phyloP scores from a whole-genome alignment of 2,329 filamentous ascomycete species.

The Chrysosporium keratinophilum region DNA sequence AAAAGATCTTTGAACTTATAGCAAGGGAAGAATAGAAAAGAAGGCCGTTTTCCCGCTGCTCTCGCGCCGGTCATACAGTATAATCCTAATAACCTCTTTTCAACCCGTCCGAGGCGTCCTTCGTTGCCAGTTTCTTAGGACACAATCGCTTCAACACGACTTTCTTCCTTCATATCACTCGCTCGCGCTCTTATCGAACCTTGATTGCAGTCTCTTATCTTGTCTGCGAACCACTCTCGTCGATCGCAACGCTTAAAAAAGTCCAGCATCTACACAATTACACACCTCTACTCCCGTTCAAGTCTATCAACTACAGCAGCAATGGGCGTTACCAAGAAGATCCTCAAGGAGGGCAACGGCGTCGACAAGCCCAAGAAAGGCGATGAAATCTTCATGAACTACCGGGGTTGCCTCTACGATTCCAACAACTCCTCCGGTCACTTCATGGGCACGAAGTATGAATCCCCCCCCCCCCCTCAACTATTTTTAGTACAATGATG shows the following conservation, averaged over 20 bases:
- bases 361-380: slow-evolving; percentile 52
- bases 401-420: slow-evolving; percentile 80
- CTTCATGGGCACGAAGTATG: slow-evolving; percentile 59
- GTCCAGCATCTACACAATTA: not conserved
- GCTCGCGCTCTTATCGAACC: not conserved
- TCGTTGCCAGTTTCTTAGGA: not conserved
- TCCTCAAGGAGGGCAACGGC: slow-evolving; percentile 51
- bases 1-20: not conserved
- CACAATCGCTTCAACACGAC: not conserved
- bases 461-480: slow-evolving; percentile 14
- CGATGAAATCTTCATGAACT: slow-evolving; percentile 75
- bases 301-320: not conserved
- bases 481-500: not conserved
- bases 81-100: not conserved
- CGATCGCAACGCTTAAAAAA: too few species aligned
- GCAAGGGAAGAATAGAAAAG: not conserved
- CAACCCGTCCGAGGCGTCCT: not conserved
- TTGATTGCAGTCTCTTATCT: not conserved
- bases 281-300: too few species aligned
- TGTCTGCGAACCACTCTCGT: not conserved
- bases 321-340: slow-evolving; percentile 66
- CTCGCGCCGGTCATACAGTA: not conserved
- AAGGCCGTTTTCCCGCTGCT: not conserved
- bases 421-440: slow-evolving; percentile 48
- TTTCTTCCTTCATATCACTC: not conserved